Conservation (phyloP, 305 asterid genomes). For the Petunia hybrid region DNA sequence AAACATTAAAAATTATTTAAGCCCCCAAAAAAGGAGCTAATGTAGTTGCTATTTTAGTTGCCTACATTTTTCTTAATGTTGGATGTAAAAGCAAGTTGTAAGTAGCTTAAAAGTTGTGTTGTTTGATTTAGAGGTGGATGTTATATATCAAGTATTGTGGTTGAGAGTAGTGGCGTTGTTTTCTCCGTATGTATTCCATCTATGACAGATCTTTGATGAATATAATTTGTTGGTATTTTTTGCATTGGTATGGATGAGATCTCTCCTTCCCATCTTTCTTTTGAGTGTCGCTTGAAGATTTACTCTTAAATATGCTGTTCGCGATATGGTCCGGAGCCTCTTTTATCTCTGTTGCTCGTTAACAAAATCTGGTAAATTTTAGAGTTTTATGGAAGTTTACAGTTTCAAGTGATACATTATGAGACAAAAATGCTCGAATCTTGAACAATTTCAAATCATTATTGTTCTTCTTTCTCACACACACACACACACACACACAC, state of each 20-base stretch:
- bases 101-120: background rate
- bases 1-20: slow-evolving; percentile 35
- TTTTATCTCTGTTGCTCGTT: background rate
- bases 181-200: slow-evolving; percentile 18
- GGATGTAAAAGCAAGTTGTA: background rate
- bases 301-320: background rate
- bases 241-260: background rate
- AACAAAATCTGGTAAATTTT: background rate
- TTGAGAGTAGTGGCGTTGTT: background rate
- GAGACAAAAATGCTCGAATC: background rate
- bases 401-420: background rate
- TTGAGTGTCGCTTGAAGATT: background rate
- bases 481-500: no score
- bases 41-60: slow-evolving; percentile 47
- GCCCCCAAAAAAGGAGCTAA: slow-evolving; percentile 40
- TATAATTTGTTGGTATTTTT: background rate
- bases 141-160: slow-evolving; percentile 24
- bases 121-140: slow-evolving; percentile 21
- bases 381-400: background rate
- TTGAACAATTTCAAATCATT: no score
- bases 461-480: no score
- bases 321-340: no score
- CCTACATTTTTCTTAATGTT: slow-evolving; percentile 17
- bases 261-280: background rate
- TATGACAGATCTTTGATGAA: slow-evolving; percentile 16